Conservation (phyloP, 306 rosid species). For the Canavalia ensiformis region DNA sequence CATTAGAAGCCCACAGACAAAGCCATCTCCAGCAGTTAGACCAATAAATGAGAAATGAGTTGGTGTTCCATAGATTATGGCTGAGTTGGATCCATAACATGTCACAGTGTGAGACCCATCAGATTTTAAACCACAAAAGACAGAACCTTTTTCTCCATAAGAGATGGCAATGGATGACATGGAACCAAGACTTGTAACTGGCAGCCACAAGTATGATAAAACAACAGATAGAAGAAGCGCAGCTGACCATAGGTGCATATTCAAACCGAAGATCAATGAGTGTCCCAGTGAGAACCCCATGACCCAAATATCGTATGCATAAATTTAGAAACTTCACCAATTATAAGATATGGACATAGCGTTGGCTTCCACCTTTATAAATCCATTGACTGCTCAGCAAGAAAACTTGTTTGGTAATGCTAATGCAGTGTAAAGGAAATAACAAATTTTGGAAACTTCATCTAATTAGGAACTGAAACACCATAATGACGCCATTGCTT, state of each 20-base stretch:
- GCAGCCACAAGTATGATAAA: conserved; percentile 58
- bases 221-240: conserved; percentile 49
- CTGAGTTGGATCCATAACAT: conserved; percentile 86
- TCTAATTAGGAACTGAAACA: conserved; percentile 13
- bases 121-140: conserved; percentile 78
- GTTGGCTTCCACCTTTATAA: neutral
- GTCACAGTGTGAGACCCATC: conserved; percentile 91
- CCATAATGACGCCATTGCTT: conserved; percentile 34
- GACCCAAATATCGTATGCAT: conserved; percentile 3
- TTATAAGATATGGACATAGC: conserved; percentile 9
- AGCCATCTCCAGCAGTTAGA: conserved; percentile 88
- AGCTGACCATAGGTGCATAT: conserved; percentile 51
- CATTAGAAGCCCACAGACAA: conserved; percentile 90
- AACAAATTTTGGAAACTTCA: neutral
- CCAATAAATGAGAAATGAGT: conserved; percentile 70
- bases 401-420: conserved; percentile 8
- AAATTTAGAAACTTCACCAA: conserved; percentile 32
- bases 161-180: conserved; percentile 90
- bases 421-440: conserved; percentile 20
- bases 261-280: conserved; percentile 49
- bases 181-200: conserved; percentile 81
- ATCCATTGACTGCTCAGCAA: neutral
- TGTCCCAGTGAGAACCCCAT: conserved; percentile 50
- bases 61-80: conserved; percentile 82
- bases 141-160: conserved; percentile 88